Evolutionary conservation across 2,329 filamentous ascomycete genomes (phyloP), one percentile per base, ranked within the genome.

Genomic region (Exophiala lecanii-corni): DNA sequence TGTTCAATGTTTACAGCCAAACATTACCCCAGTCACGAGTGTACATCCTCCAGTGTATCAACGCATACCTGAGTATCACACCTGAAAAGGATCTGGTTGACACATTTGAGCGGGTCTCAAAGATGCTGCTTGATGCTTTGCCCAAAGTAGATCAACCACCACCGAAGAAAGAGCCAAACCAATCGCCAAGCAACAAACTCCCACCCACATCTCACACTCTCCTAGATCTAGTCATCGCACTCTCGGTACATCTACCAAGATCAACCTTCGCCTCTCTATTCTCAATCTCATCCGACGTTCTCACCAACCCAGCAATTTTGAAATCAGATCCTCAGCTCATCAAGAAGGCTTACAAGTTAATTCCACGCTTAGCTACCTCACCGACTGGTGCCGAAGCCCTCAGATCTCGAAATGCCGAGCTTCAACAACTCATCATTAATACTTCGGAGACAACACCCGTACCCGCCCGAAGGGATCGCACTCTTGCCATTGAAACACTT

Each of bases 1-100:
- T 98, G n/a, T 97, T 98, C 74, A 98, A 98, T 61, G 91, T 98
- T 33, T 98, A 98, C 69, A 95, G 86, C 52, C 86, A 96, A 64
- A 98, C 92, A 1, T 74, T 98, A 18, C 91, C 92, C 2, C 88
- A 96, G 59, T 92, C 87, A 59, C 79, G 92, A 55, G 89, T 88
- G 0, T 88, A 86, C 15, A 92, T 98, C 41, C 72, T 98, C 23
- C 86, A 91, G 62, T 95, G 89, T 50, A 92, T 97, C 70, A 96
- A 97, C 65, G 82, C 88, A 4, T 97, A 89, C 66, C 71, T 98
- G 45, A 94, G 89, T 69, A 86, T 97, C 57, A 87, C 88, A 0
- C 84, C 87, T 1, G 75, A 76, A 55, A 68, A 71, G 51, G 89
- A 96, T 62, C 74, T 97, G 15, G 84, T 86, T 58, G 84, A 87